phyloP scores from a whole-genome alignment of 1,139 yeast genomes.

The Diutina ranongensis region DNA sequence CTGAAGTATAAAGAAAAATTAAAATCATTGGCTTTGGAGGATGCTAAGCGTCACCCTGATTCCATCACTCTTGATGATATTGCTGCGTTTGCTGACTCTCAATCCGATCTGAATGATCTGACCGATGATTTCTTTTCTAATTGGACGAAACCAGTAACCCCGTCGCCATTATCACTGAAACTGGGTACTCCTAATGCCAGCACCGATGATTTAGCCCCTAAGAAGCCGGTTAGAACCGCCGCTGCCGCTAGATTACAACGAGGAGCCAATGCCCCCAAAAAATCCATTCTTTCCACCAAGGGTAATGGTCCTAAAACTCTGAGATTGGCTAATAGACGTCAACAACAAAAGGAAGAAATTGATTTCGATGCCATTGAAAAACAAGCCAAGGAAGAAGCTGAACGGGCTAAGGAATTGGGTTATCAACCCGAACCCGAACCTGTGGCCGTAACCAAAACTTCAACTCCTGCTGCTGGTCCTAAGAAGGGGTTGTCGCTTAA shows the following conservation, averaged over 20 bases:
- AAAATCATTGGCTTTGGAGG: slow-evolving; percentile 54
- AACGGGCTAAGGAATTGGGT: slow-evolving; percentile 61
- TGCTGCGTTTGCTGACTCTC: slow-evolving; percentile 8
- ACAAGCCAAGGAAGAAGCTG: slow-evolving; percentile 76
- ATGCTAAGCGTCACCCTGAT: slow-evolving; percentile 59
- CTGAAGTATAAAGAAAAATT: slow-evolving; percentile 68
- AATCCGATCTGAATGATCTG: slow-evolving; percentile 28
- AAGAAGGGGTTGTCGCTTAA: slow-evolving; percentile 8
- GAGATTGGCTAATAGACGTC: slow-evolving; percentile 38
- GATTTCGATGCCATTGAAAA: slow-evolving; percentile 90
- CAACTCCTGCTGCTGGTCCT: slow-evolving; percentile 4
- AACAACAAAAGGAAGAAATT: slow-evolving; percentile 49
- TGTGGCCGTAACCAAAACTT: slow-evolving; percentile 14
- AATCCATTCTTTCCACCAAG: slow-evolving; percentile 28
- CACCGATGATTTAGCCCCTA: slow-evolving; percentile 8
- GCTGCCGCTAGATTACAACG: slow-evolving; percentile 9
- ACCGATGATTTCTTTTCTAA: slow-evolving; percentile 83
- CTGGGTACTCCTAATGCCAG: slow-evolving; percentile 29
- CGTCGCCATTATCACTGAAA: slow-evolving; percentile 45
- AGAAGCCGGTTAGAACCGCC: slow-evolving; percentile 6
- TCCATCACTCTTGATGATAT: slow-evolving; percentile 46
- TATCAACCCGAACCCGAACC: slow-evolving; percentile 42
- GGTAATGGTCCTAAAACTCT: slow-evolving; percentile 43
- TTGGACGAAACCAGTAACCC: slow-evolving; percentile 71
- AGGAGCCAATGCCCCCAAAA: slow-evolving; percentile 20